Percentiles rank a stretch among this genome's conserved stretches.
phyloP scores from a whole-genome alignment of 345 rosid genomes.

The Conringia planisiliqua region DNA sequence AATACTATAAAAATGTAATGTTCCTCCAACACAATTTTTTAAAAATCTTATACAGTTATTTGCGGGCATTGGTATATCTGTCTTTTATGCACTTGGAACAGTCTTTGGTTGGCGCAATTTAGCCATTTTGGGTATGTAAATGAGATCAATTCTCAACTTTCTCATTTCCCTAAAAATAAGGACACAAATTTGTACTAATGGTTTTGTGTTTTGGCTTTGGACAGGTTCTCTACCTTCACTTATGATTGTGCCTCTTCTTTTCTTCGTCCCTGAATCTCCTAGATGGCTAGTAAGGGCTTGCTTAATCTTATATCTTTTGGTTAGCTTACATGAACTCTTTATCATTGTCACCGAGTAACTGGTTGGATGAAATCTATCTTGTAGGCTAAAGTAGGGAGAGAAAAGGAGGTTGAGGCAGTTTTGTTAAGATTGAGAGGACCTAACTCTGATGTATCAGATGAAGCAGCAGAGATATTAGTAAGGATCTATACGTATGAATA shows the following conservation, averaged over 20 bases:
- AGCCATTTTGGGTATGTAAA: slow-evolving; percentile 27
- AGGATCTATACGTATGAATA: not conserved
- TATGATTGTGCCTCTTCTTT: slow-evolving; percentile 31
- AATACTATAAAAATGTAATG: not conserved
- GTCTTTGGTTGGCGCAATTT: slow-evolving; percentile 29
- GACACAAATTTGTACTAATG: not conserved
- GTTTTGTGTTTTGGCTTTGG: not conserved
- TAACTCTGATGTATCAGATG: slow-evolving; percentile 28
- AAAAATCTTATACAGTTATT: slow-evolving; percentile 25
- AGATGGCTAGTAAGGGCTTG: slow-evolving; percentile 32
- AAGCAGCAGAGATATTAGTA: slow-evolving; percentile 35
- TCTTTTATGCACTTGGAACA: slow-evolving; percentile 24
- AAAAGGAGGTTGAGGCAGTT: slow-evolving; percentile 12
- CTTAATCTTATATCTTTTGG: not conserved
- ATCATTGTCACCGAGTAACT: not conserved
- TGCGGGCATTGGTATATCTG: slow-evolving; percentile 21
- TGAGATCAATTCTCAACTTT: not conserved
- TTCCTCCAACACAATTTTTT: not conserved
- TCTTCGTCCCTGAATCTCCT: slow-evolving; percentile 35
- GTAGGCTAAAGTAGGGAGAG: slow-evolving; percentile 33
- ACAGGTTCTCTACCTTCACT: slow-evolving; percentile 27
- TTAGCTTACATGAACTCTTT: too few species aligned
- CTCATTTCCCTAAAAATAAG: slow-evolving; percentile 2
- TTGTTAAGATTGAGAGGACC: slow-evolving; percentile 21
- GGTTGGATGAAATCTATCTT: not conserved